A percentile compares a stretch with the other conserved stretches of the same genome.
phyloP scores from a whole-genome alignment of 768 basidiomycete genomes.

The Cyclocybe cylindracea region DNA sequence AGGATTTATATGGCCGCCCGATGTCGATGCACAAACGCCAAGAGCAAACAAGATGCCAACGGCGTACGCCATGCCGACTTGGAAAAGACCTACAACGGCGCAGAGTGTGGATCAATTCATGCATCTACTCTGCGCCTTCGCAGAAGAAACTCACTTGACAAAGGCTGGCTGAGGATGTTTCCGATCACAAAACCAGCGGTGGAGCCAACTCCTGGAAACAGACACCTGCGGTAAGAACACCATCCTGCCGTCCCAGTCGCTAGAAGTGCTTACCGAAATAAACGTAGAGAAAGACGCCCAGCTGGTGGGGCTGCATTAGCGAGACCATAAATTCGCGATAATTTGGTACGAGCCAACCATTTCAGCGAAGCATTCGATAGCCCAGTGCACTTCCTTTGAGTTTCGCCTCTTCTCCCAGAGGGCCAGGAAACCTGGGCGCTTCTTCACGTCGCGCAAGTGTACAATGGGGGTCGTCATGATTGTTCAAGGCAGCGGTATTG shows the following conservation, averaged over 20 bases:
- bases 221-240: neutral
- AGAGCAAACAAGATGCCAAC: constrained; percentile 63
- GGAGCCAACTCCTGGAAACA: constrained; percentile 50
- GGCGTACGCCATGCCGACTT: constrained; percentile 59
- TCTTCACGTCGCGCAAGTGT: constrained; percentile 42
- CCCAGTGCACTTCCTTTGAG: constrained; percentile 44
- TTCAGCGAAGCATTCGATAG: constrained; percentile 64
- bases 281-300: constrained; percentile 64
- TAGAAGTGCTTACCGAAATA: constrained; percentile 42
- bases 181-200: constrained; percentile 52
- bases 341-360: constrained; percentile 34
- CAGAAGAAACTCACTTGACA: constrained; percentile 48
- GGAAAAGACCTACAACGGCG: constrained; percentile 44
- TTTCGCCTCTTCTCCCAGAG: constrained; percentile 54
- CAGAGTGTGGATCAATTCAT: neutral
- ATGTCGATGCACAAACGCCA: constrained; percentile 49
- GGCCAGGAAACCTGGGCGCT: constrained; percentile 38
- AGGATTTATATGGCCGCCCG: constrained; percentile 70
- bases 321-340: neutral
- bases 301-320: constrained; percentile 25
- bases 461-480: constrained; percentile 26
- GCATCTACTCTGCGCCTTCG: neutral
- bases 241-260: neutral
- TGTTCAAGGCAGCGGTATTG: constrained; percentile 2
- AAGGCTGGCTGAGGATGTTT: constrained; percentile 37